Conservation (phyloP, 2,329 filamentous ascomycete genomes). For the Aspergillus pseudonomiae region DNA sequence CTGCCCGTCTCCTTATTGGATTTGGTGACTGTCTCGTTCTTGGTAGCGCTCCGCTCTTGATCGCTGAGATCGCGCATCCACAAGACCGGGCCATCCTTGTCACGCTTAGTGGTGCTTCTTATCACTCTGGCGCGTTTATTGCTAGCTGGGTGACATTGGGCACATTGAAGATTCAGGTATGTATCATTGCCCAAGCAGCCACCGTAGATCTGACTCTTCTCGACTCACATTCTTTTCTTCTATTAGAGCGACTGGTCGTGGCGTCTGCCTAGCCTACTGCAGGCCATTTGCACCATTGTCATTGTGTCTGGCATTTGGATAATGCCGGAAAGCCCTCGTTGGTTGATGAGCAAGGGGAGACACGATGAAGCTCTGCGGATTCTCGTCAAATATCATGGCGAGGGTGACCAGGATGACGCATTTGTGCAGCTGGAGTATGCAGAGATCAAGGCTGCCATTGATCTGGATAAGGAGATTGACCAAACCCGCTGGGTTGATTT, state of each 20-base stretch:
- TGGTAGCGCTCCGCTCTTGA: conserved; percentile 26
- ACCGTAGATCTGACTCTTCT: no score
- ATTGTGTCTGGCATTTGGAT: conserved; percentile 16
- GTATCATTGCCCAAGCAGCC: no score
- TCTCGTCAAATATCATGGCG: conserved; percentile 18
- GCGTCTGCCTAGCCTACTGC: conserved; percentile 25
- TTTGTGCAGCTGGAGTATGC: no score
- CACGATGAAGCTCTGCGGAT: background rate
- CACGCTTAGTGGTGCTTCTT: conserved; percentile 16
- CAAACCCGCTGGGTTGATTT: background rate
- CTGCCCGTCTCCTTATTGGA: no score
- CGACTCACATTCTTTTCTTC: no score
- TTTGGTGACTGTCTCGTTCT: no score
- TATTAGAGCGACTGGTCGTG: conserved; percentile 20
- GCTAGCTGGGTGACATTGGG: conserved; percentile 7
- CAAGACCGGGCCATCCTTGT: conserved; percentile 26
- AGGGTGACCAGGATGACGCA: conserved; percentile 27
- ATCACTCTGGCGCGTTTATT: conserved; percentile 26
- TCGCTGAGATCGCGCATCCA: conserved; percentile 29
- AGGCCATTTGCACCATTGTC: conserved; percentile 23
- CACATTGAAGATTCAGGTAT: no score
- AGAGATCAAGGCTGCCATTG: no score
- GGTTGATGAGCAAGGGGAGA: conserved; percentile 1
- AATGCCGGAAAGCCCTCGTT: conserved; percentile 23
- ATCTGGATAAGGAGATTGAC: conserved; percentile 26